phyloP scores from a whole-genome alignment of 352 stramenopile species.

The Globisporangium orthogonon region DNA sequence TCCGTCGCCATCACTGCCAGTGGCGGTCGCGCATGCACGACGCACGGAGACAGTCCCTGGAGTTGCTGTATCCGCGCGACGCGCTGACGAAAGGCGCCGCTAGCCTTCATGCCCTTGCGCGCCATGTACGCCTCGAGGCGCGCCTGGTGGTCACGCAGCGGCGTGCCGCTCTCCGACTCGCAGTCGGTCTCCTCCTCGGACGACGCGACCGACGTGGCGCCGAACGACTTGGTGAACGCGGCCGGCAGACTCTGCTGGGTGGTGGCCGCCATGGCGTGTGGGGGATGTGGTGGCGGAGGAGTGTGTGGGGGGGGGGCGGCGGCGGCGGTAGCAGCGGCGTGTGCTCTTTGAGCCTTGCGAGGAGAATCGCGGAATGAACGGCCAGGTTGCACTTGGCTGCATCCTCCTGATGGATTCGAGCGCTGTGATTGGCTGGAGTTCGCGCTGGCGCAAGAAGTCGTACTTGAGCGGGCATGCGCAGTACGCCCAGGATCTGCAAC shows the following conservation, averaged over 20 bases:
- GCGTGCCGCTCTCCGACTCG: conserved; percentile 50
- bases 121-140: conserved; percentile 42
- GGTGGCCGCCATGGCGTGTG: conserved; percentile 3
- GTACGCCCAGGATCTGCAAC: background rate
- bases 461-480: background rate
- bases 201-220: conserved; percentile 26
- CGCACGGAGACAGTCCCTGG: conserved; percentile 4
- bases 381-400: background rate
- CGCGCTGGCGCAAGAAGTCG: background rate
- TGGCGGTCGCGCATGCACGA: background rate
- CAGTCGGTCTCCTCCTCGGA: conserved; percentile 67
- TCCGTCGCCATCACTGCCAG: background rate
- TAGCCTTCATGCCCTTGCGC: conserved; percentile 15
- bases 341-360: no score
- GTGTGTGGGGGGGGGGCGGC: background rate
- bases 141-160: conserved; percentile 37
- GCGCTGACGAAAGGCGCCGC: conserved; percentile 19
- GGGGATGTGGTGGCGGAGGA: background rate
- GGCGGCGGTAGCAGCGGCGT: background rate
- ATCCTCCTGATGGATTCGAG: background rate
- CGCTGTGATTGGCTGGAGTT: conserved; percentile 2
- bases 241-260: conserved; percentile 25
- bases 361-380: conserved; percentile 29
- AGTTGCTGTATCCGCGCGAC: conserved; percentile 3
- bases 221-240: conserved; percentile 5